Evolutionary conservation across 2,329 filamentous ascomycete genomes (phyloP), one percentile per base, ranked within the genome.

Genomic region (Penicillium sp.): DNA sequence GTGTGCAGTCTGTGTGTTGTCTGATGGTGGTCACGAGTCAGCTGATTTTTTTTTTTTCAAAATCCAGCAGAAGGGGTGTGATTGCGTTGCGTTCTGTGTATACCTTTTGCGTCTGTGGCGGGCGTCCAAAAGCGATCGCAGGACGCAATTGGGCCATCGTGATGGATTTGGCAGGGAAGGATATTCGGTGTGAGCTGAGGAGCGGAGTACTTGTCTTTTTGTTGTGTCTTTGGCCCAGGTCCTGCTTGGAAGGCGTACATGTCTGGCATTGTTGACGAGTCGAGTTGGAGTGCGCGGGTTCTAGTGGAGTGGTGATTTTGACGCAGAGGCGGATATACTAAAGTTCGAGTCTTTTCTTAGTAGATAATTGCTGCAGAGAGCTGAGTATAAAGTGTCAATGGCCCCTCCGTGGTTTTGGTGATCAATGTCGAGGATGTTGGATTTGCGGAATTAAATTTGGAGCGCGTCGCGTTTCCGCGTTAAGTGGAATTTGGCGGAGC

Each of bases 161-260:
- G 88, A 65, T 92, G 82, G 67, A 97, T 85, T 52, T 85, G 84
- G 66, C 90, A 94, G 3, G 92, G 92, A 14, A 97, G 80, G 20
- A 96, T 77, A 67, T 96, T 88, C 4, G 88, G 83, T 0, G 79
- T 84, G 52, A 79, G 78, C 56, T 79, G 79, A 15, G 60, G 56
- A 4, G 55, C 57, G 31, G 64, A 57, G 4, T 60, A 15, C 9
- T 43, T 12, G 15, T 51, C 40, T n/a, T 44, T 31, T 31, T 43
- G 26, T 12, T 49, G 49, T 40, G 60, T 44, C 43, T 49, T 44
- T 59, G 54, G 55, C 66, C 59, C 60, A 64, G 60, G 52, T 65
- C 44, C 51, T 33, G 69, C 54, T 58, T 74, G 66, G 47, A 77
- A 64, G 52, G 70, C 64, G 51, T 74, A 73, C 71, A 75, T 76